Evolutionary conservation across 306 rosid genomes (phyloP), one percentile per base, ranked within the genome.

Genomic region (Vicia villosa): DNA sequence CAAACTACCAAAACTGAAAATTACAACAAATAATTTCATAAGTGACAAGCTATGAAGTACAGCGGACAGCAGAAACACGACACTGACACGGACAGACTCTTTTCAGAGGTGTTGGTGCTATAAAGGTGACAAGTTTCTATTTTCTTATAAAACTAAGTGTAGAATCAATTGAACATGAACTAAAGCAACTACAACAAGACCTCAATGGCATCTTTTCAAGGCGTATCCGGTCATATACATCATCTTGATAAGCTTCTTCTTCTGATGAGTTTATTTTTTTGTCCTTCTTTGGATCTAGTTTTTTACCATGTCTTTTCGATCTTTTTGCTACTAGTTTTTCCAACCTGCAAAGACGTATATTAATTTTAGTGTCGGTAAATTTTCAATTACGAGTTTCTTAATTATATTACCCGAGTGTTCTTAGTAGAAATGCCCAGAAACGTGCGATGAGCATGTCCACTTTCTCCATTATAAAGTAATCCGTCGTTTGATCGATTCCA

Each of bases 381-480:
- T 17, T 49, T 49, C 10, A 2, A 16, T 47, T n/a, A 15, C 4
- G 8, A 20, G 57, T 20, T 50, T 3, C n/a, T 51, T 51, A 51
- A 24, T 26, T 26, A 62, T 10, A 77, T 79, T 77, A 86, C 97
- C 89, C 73, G 7, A 88, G 74, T 72, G 64, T 13, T 69, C 74
- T 73, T 77, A 88, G 79, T 57, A 93, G 59, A 81, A 79, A 85
- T 63, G 81, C 69, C 98, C 98, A 93, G 12, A 90, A 73, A n/a
- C 86, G 88, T 26, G 80, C 86, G 76, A 93, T 86, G 50, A 90
- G 79, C 83, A 88, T 84, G 80, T 93, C 91, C 59, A 93, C 82
- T 84, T 93, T 90, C 93, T 86, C 94, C 97, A 86, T 79, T 77
- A 86, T 46, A 79, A 93, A 93, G 86, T 62, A 93, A 73, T 88